phyloP scores from a whole-genome alignment of 2,329 filamentous ascomycete species.

The Hypoxylon rubiginosum region DNA sequence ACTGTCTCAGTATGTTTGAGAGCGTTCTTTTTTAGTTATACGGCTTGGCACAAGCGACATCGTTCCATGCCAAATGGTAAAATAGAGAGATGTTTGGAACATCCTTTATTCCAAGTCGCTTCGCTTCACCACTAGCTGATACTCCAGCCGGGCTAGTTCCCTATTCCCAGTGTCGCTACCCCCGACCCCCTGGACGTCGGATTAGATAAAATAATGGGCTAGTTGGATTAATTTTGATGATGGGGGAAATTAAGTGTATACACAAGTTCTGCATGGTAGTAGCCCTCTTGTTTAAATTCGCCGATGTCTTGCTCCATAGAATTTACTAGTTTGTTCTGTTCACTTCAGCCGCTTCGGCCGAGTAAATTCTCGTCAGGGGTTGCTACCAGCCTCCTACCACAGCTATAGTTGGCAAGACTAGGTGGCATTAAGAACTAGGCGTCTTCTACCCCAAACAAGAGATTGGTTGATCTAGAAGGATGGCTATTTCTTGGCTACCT shows the following conservation, averaged over 20 bases:
- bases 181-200: background rate
- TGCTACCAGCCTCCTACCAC: background rate
- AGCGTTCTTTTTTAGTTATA: background rate
- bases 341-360: too few species aligned
- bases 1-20: too few species aligned
- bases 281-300: background rate
- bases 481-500: background rate
- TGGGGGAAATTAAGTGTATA: background rate
- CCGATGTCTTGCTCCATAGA: background rate
- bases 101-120: conserved; percentile 11
- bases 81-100: conserved; percentile 4
- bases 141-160: background rate
- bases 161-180: background rate
- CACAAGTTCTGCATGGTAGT: background rate
- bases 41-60: background rate
- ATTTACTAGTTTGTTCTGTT: background rate
- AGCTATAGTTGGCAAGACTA: background rate
- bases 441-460: background rate
- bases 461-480: background rate
- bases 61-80: conserved; percentile 1
- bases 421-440: background rate
- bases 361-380: background rate
- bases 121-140: conserved; percentile 1
- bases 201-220: background rate
- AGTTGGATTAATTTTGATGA: background rate